Evolutionary conservation across 208 protist genomes (phyloP).

Genomic region (Leishmania guyanensis): DNA sequence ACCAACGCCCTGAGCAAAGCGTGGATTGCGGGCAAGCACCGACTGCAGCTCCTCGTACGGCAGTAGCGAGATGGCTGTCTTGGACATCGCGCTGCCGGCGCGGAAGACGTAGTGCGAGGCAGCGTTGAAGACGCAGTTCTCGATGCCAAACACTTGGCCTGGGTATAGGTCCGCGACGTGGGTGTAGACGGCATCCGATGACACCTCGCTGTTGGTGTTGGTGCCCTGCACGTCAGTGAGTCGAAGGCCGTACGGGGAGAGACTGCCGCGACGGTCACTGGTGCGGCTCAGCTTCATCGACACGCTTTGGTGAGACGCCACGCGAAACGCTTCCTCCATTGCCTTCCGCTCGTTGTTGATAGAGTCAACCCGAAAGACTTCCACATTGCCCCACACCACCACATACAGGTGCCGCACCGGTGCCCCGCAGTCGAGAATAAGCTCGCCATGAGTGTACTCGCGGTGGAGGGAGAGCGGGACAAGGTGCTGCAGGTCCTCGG

Average conservation of each 20-base stretch:
- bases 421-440: slow-evolving; percentile 41
- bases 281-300: slow-evolving; percentile 2
- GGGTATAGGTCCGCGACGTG: slow-evolving; percentile 58
- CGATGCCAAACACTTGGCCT: slow-evolving; percentile 73
- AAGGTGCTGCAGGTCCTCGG: slow-evolving; percentile 45
- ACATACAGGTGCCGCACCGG: slow-evolving; percentile 55
- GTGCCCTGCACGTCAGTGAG: neutral
- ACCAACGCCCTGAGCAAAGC: slow-evolving; percentile 74
- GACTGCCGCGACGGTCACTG: neutral
- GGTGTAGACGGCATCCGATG: slow-evolving; percentile 39
- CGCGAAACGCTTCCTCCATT: slow-evolving; percentile 37
- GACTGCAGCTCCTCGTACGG: slow-evolving; percentile 47
- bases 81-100: slow-evolving; percentile 44
- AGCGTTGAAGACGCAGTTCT: slow-evolving; percentile 70
- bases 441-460: slow-evolving; percentile 67
- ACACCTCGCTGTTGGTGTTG: slow-evolving; percentile 7
- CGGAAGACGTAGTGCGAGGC: slow-evolving; percentile 53
- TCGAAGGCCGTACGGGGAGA: slow-evolving; percentile 13
- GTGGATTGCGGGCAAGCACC: slow-evolving; percentile 46
- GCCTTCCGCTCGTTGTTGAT: slow-evolving; percentile 30
- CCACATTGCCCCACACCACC: slow-evolving; percentile 75
- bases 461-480: slow-evolving; percentile 55
- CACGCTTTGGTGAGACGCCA: slow-evolving; percentile 23
- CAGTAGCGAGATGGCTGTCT: slow-evolving; percentile 70
- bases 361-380: slow-evolving; percentile 58